A percentile compares a stretch with the other conserved stretches of the same genome.
Conservation (phyloP, 1,284 basidiomycete genomes). For the Golubevia pallescens region DNA sequence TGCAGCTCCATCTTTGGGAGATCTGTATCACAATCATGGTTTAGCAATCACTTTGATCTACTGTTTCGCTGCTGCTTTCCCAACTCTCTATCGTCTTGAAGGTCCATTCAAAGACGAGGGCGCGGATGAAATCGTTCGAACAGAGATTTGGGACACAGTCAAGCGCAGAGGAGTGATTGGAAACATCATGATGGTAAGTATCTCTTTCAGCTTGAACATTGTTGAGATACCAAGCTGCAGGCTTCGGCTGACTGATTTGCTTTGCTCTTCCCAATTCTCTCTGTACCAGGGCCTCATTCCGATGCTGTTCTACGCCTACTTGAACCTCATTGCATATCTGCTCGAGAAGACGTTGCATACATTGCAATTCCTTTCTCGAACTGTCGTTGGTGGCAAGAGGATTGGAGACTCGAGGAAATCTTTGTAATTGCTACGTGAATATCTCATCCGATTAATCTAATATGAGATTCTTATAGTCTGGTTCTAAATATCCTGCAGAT, state of each 20-base stretch:
- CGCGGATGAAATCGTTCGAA: constrained; percentile 67
- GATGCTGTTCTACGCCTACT: constrained; percentile 66
- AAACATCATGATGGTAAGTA: constrained; percentile 70
- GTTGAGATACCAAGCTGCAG: background rate
- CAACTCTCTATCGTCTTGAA: constrained; percentile 71
- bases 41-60: constrained; percentile 70
- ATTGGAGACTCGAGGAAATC: background rate
- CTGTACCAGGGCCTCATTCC: constrained; percentile 37
- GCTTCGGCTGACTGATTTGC: background rate
- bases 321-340: constrained; percentile 63
- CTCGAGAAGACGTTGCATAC: constrained; percentile 38
- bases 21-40: constrained; percentile 70
- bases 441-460: too few species aligned
- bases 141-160: constrained; percentile 74
- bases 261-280: background rate
- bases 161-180: constrained; percentile 70
- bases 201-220: background rate
- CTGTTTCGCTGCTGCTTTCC: constrained; percentile 73
- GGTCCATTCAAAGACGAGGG: constrained; percentile 68
- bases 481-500: too few species aligned
- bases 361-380: constrained; percentile 6
- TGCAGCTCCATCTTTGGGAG: constrained; percentile 69
- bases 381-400: background rate
- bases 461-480: too few species aligned
- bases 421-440: constrained; percentile 14